phyloP scores from a whole-genome alignment of 768 basidiomycete genomes.

The Tubosaeta brunneosetosa region DNA sequence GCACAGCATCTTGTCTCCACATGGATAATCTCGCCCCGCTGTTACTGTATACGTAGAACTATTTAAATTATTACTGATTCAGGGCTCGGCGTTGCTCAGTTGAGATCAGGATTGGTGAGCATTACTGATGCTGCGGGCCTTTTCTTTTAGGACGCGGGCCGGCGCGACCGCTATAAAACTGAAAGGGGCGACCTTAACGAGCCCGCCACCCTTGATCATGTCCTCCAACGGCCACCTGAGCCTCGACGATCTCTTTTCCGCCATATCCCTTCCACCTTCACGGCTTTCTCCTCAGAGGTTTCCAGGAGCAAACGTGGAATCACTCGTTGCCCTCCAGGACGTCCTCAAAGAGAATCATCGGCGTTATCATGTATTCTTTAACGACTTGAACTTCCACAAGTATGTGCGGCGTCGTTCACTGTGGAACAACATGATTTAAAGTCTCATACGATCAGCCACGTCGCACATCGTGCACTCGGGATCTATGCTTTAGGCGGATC shows the following conservation, averaged over 20 bases:
- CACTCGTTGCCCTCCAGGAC: conserved; percentile 22
- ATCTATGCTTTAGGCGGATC: conserved; percentile 25
- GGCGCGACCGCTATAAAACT: background rate
- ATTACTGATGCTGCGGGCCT: background rate
- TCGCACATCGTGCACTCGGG: conserved; percentile 28
- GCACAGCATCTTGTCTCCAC: too few species aligned
- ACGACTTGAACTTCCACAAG: conserved; percentile 48
- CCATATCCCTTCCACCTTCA: conserved; percentile 24
- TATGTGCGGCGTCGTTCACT: conserved; percentile 19
- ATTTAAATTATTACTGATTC: background rate
- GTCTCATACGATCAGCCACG: conserved; percentile 15
- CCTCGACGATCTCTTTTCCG: conserved; percentile 22
- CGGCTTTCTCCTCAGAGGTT: conserved; percentile 23
- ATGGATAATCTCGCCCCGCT: too few species aligned
- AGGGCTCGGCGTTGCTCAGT: background rate
- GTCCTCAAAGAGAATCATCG: conserved; percentile 47
- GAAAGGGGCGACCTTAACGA: background rate
- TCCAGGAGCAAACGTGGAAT: conserved; percentile 21
- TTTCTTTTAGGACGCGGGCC: too few species aligned
- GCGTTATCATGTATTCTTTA: conserved; percentile 47
- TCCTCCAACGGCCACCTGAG: conserved; percentile 1
- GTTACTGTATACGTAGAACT: background rate
- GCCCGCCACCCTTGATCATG: conserved; percentile 5
- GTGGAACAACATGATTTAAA: background rate
- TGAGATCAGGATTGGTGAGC: conserved; percentile 5